These are phyloP conservation scores for Coemansia sp. DNA, from an alignment of 192 early-diverging fungal genomes.

Conservation along the genomic window DNA sequence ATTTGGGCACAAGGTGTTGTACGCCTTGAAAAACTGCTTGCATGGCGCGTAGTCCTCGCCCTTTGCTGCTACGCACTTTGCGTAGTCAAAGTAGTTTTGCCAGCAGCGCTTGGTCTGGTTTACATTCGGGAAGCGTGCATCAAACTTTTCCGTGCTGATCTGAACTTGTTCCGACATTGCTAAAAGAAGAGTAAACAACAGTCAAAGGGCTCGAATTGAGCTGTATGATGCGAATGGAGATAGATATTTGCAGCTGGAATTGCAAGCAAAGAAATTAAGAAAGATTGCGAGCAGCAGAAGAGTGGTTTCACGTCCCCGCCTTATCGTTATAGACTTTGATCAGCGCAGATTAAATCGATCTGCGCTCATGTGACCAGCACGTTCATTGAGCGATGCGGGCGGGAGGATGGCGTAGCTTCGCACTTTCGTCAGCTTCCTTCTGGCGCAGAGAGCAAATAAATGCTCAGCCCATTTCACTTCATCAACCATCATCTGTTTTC, in stretches of 20 bases:
- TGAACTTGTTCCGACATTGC: slow-evolving; percentile 29
- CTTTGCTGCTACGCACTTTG: slow-evolving; percentile 85
- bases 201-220: neutral
- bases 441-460: too few species aligned
- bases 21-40: slow-evolving; percentile 83
- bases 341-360: neutral
- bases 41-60: slow-evolving; percentile 95
- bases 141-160: slow-evolving; percentile 43
- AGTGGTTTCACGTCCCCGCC: neutral
- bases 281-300: neutral
- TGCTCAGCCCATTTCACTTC: too few species aligned
- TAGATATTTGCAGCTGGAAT: neutral
- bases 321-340: neutral
- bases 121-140: slow-evolving; percentile 89
- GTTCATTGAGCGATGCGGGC: too few species aligned
- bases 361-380: neutral
- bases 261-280: neutral
- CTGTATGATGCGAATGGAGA: neutral
- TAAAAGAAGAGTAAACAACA: neutral
- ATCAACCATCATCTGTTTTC: too few species aligned
- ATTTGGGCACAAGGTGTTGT: slow-evolving; percentile 83
- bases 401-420: too few species aligned
- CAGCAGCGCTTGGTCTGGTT: slow-evolving; percentile 99
- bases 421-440: too few species aligned
- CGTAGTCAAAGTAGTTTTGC: slow-evolving; percentile 98